phyloP scores from a whole-genome alignment of 2,329 filamentous ascomycete species.

The Tothia fuscella region DNA sequence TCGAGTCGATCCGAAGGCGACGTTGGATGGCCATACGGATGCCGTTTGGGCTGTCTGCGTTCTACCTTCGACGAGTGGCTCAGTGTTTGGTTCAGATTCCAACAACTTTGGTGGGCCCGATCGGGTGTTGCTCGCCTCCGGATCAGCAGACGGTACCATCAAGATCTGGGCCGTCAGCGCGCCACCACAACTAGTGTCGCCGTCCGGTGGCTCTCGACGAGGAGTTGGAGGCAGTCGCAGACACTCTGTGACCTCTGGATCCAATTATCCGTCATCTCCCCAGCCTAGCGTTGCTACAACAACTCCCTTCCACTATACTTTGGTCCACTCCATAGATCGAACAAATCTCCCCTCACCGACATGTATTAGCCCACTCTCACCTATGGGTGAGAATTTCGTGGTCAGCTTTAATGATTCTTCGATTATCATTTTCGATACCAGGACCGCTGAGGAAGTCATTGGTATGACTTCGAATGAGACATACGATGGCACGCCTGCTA shows the following conservation, averaged over 20 bases:
- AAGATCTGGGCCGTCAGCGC: constrained; percentile 91
- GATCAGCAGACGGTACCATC: constrained; percentile 79
- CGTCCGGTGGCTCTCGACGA: constrained; percentile 53
- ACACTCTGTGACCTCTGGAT: constrained; percentile 90
- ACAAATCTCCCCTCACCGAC: constrained; percentile 66
- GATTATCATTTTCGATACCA: constrained; percentile 83
- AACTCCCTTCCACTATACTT: constrained; percentile 75
- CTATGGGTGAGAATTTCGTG: constrained; percentile 76
- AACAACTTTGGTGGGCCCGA: constrained; percentile 70
- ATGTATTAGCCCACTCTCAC: constrained; percentile 79
- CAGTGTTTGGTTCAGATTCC: constrained; percentile 62
- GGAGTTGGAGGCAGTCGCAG: constrained; percentile 63
- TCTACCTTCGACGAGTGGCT: constrained; percentile 67
- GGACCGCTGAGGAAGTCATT: constrained; percentile 81
- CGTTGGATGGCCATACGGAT: constrained; percentile 86
- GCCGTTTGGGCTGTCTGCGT: constrained; percentile 94
- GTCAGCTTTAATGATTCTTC: constrained; percentile 86
- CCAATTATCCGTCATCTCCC: constrained; percentile 78
- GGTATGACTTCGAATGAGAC: constrained; percentile 91
- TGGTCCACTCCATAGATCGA: constrained; percentile 76
- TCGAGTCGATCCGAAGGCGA: constrained; percentile 87
- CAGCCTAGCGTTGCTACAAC: constrained; percentile 78
- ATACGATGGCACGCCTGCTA: constrained; percentile 75
- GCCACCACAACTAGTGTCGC: constrained; percentile 74
- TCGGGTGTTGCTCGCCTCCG: constrained; percentile 79